phyloP scores from a whole-genome alignment of 495 filamentous ascomycete species.

The Symbiotaphrina buchneri region DNA sequence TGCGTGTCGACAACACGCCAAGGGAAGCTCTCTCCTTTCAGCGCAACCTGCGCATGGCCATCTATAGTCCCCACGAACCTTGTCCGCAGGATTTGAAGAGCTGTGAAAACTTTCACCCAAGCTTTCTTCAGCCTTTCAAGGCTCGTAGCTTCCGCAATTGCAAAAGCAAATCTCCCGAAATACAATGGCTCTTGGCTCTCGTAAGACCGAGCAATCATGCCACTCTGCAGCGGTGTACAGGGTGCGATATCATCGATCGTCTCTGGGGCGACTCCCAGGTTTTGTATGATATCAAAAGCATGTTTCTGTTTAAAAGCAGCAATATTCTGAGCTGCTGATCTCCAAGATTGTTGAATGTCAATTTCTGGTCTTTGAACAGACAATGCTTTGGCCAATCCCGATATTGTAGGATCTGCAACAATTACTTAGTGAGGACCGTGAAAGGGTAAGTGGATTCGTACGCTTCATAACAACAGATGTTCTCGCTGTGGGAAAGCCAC shows the following conservation, averaged over 20 bases:
- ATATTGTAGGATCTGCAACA: constrained; percentile 30
- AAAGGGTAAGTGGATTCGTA: constrained; percentile 14
- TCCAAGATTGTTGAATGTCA: too few relatives aligned
- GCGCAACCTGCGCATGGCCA: constrained; percentile 47
- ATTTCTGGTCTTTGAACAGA: too few relatives aligned
- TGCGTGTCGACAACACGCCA: constrained; percentile 19
- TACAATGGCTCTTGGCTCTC: constrained; percentile 31
- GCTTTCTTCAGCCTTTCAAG: constrained; percentile 19
- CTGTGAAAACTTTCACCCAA: constrained; percentile 22
- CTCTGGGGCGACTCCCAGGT: constrained; percentile 16
- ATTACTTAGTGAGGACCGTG: too few relatives aligned
- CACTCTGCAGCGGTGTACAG: constrained; percentile 60
- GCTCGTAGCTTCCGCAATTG: constrained; percentile 19
- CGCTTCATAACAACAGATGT: constrained; percentile 41
- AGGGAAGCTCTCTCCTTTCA: constrained; percentile 19
- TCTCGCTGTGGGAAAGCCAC: constrained; percentile 29
- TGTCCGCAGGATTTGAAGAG: constrained; percentile 38
- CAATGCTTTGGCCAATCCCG: constrained; percentile 21
- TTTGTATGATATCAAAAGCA: constrained; percentile 19
- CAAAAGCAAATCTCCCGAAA: constrained; percentile 44
- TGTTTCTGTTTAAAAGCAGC: constrained; percentile 32
- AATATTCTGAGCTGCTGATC: constrained; percentile 28
- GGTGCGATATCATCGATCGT: constrained; percentile 50
- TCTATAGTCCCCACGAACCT: constrained; percentile 39
- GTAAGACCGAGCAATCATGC: constrained; percentile 50